These are phyloP conservation scores for Porphyrellus cyaneotinctus DNA, from an alignment of 768 basidiomycete species.

Conservation along the genomic window DNA sequence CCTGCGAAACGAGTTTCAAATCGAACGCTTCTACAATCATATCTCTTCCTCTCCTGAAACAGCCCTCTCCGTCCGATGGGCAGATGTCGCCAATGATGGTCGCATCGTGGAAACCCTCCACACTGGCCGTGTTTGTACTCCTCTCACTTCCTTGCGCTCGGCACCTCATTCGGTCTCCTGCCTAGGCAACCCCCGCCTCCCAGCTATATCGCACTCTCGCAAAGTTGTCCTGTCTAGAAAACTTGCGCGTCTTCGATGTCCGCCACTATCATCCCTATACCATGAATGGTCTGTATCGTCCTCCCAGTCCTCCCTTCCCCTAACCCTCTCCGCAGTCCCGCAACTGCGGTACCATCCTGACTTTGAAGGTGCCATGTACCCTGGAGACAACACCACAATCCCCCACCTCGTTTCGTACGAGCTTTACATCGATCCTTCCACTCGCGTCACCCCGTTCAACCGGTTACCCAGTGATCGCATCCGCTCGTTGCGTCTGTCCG, in stretches of 20 bases:
- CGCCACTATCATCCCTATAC: slow-evolving; percentile 21
- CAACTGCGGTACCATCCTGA: slow-evolving; percentile 21
- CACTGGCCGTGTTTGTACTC: slow-evolving; percentile 18
- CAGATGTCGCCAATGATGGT: slow-evolving; percentile 40
- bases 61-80: slow-evolving; percentile 27
- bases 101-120: slow-evolving; percentile 24
- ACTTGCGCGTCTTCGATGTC: slow-evolving; percentile 34
- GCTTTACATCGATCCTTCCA: slow-evolving; percentile 31
- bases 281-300: slow-evolving; percentile 8
- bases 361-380: slow-evolving; percentile 40
- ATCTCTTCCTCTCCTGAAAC: slow-evolving; percentile 16
- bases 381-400: slow-evolving; percentile 4
- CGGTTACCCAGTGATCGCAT: slow-evolving; percentile 23
- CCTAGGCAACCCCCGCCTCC: slow-evolving; percentile 27
- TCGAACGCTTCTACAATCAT: slow-evolving; percentile 24
- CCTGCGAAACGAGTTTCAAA: slow-evolving; percentile 37
- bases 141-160: slow-evolving; percentile 5
- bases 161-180: slow-evolving; percentile 4
- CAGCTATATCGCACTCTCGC: slow-evolving; percentile 30
- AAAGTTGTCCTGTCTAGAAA: slow-evolving; percentile 25
- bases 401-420: slow-evolving; percentile 30
- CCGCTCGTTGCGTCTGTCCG: slow-evolving; percentile 34
- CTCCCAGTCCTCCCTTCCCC: not conserved
- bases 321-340: slow-evolving; percentile 15
- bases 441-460: slow-evolving; percentile 29